Percentiles rank a stretch among this genome's conserved stretches.
Conservation (phyloP, 768 basidiomycete genomes). For the Pilatotrama ljubarskyi region DNA sequence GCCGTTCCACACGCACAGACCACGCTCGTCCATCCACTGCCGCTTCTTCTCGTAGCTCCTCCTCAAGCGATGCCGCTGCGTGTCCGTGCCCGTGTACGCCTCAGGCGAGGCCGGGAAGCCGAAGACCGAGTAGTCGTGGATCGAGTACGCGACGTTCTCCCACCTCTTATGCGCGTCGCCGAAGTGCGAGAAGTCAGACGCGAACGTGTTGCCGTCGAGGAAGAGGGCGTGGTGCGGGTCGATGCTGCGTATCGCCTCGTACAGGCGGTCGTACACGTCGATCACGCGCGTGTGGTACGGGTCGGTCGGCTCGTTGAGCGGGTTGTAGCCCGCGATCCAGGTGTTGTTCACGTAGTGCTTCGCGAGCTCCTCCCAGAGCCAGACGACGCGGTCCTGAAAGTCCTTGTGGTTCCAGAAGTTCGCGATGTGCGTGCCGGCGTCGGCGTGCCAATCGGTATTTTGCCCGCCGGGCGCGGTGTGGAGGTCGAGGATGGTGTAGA, state of each 20-base stretch:
- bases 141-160: constrained; percentile 74
- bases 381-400: constrained; percentile 75
- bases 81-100: constrained; percentile 51
- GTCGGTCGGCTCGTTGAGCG: constrained; percentile 83
- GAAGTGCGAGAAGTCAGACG: constrained; percentile 74
- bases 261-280: constrained; percentile 65
- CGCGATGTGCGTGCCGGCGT: constrained; percentile 66
- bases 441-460: constrained; percentile 81
- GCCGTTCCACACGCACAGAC: constrained; percentile 75
- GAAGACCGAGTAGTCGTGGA: constrained; percentile 76
- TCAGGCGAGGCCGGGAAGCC: constrained; percentile 68
- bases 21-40: constrained; percentile 70
- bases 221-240: constrained; percentile 75
- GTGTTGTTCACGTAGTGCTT: constrained; percentile 50
- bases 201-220: constrained; percentile 85
- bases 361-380: constrained; percentile 77
- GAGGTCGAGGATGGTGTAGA: constrained; percentile 80
- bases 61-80: constrained; percentile 52
- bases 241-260: constrained; percentile 67
- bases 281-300: constrained; percentile 63
- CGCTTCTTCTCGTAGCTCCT: constrained; percentile 72
- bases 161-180: constrained; percentile 61
- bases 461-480: constrained; percentile 76
- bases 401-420: constrained; percentile 83
- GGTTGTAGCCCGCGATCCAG: constrained; percentile 88